These are phyloP conservation scores for Penicillium coprophilum DNA, from an alignment of 495 filamentous ascomycete genomes.

Conservation along the genomic window DNA sequence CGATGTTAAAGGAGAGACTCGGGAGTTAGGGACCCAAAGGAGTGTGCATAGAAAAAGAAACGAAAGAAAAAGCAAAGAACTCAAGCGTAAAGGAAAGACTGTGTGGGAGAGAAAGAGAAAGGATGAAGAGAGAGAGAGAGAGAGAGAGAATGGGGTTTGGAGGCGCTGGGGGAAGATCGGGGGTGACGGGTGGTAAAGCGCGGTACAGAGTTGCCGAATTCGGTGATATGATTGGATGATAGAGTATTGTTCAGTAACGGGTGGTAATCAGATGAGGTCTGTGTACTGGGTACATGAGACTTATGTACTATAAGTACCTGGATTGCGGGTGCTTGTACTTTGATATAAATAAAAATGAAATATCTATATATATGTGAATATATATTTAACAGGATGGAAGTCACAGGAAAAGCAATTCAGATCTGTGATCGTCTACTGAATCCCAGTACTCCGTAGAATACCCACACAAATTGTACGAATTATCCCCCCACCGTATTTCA, in stretches of 20 bases:
- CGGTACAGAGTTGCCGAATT: constrained; percentile 1
- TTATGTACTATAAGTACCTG: constrained; percentile 3
- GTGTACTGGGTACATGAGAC: constrained; percentile 14
- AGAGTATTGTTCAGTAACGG: constrained; percentile 13
- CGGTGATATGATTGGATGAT: constrained; percentile 4
- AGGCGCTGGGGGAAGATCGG: constrained; percentile 18
- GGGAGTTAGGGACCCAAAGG: constrained; percentile 16
- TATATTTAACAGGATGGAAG: constrained; percentile 11
- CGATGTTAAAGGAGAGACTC: constrained; percentile 29
- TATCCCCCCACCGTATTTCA: constrained; percentile 9
- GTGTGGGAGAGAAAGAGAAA: constrained; percentile 16
- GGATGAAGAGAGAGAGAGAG: constrained; percentile 20
- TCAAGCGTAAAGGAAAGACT: constrained; percentile 14
- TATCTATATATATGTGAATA: too few species aligned
- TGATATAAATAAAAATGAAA: constrained; percentile 8
- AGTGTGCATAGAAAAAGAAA: constrained; percentile 12
- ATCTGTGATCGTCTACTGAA: constrained; percentile 14
- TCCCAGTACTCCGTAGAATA: not conserved
- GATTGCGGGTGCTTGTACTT: not conserved
- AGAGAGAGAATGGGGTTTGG: constrained; percentile 17
- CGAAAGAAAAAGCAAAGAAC: constrained; percentile 15
- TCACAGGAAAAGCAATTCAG: constrained; percentile 12
- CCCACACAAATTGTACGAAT: constrained; percentile 10
- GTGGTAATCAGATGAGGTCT: constrained; percentile 13
- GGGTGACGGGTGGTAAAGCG: constrained; percentile 15